Evolutionary conservation across 2,329 filamentous ascomycete genomes (phyloP).

Genomic region (Colletotrichum orchidophilum): DNA sequence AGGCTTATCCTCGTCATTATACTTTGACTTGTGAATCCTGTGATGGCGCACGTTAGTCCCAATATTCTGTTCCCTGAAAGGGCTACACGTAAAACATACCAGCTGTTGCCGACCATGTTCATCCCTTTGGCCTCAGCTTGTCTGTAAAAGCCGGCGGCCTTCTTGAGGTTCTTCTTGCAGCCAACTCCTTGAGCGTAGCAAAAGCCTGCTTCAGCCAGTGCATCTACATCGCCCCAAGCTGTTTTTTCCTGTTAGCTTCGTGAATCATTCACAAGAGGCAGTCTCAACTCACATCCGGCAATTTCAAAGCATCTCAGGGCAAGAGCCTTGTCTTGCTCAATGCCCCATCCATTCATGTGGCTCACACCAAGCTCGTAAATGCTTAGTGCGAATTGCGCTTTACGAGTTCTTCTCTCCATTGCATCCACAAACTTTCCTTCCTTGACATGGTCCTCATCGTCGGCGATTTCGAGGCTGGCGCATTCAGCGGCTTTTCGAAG

Average conservation of each 20-base stretch:
- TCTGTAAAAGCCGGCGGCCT: slow-evolving; percentile 90
- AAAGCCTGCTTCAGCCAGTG: slow-evolving; percentile 91
- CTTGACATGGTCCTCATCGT: slow-evolving; percentile 76
- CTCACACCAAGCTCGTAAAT: slow-evolving; percentile 97
- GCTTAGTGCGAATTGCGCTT: slow-evolving; percentile 92
- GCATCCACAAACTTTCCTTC: slow-evolving; percentile 71
- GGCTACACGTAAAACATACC: slow-evolving; percentile 66
- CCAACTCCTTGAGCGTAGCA: slow-evolving; percentile 95
- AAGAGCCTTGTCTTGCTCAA: slow-evolving; percentile 88
- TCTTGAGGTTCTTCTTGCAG: slow-evolving; percentile 95
- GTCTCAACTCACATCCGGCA: slow-evolving; percentile 76
- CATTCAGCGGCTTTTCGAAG: slow-evolving; percentile 89
- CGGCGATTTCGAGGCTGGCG: slow-evolving; percentile 82
- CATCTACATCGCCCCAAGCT: slow-evolving; percentile 95
- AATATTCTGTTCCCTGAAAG: slow-evolving; percentile 17
- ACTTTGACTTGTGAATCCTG: slow-evolving; percentile 98
- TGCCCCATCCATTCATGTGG: slow-evolving; percentile 98
- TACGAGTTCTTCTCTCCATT: slow-evolving; percentile 80
- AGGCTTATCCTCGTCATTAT: slow-evolving; percentile 70
- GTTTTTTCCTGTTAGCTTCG: slow-evolving; percentile 2
- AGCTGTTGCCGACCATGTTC: slow-evolving; percentile 98
- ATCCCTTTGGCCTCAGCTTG: slow-evolving; percentile 92
- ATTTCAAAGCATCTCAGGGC: slow-evolving; percentile 96
- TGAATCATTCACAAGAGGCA: neutral
- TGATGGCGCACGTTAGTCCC: slow-evolving; percentile 16